Percentiles rank a stretch among this genome's conserved stretches.
phyloP scores from a whole-genome alignment of 441 rosid species.

The Aquilaria agallochum region DNA sequence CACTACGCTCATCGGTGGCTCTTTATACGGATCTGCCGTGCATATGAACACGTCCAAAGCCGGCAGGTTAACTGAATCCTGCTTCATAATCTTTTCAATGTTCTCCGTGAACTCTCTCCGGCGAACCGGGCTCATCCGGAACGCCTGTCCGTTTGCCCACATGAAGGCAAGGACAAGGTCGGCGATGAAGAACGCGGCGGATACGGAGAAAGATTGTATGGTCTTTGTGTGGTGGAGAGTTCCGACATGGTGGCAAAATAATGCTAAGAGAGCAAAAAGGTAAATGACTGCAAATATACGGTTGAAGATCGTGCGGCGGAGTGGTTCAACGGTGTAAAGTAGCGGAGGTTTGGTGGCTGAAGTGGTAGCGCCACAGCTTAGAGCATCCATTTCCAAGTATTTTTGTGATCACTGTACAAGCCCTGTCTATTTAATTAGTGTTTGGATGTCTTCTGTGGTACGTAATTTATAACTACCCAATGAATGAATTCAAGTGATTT shows the following conservation, averaged over 20 bases:
- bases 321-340: slow-evolving; percentile 30
- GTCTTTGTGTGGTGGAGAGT: slow-evolving; percentile 29
- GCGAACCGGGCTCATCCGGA: slow-evolving; percentile 32
- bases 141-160: slow-evolving; percentile 37
- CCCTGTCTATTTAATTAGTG: too few relatives aligned
- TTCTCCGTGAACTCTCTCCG: slow-evolving; percentile 46
- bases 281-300: slow-evolving; percentile 40
- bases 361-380: too few relatives aligned
- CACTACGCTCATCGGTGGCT: slow-evolving; percentile 68
- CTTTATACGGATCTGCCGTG: slow-evolving; percentile 90
- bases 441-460: too few relatives aligned
- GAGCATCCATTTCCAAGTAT: too few relatives aligned
- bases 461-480: too few relatives aligned
- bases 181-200: slow-evolving; percentile 31
- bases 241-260: slow-evolving; percentile 38
- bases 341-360: too few relatives aligned
- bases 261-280: slow-evolving; percentile 40
- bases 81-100: slow-evolving; percentile 17
- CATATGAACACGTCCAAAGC: slow-evolving; percentile 67
- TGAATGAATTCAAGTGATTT: too few relatives aligned
- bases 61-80: slow-evolving; percentile 27
- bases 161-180: slow-evolving; percentile 62
- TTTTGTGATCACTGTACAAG: too few relatives aligned
- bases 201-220: slow-evolving; percentile 11
- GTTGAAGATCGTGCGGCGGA: slow-evolving; percentile 34